Conservation (phyloP, 2,329 filamentous ascomycete species). For the Cladosporium oxysporum region DNA sequence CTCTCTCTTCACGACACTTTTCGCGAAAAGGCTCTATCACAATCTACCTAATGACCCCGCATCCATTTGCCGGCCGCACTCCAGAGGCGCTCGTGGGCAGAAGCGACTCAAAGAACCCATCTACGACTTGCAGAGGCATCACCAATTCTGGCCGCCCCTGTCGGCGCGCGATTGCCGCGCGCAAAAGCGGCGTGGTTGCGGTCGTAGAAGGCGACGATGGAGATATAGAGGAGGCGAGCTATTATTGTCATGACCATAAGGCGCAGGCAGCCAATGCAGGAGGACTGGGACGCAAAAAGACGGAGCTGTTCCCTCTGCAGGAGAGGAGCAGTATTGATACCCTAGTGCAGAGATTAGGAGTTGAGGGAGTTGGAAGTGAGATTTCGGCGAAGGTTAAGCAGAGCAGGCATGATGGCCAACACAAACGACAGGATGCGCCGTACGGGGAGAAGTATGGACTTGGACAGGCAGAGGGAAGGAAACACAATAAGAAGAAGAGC, state of each 20-base stretch:
- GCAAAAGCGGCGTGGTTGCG: conserved; percentile 40
- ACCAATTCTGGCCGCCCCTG: conserved; percentile 82
- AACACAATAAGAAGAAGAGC: conserved; percentile 37
- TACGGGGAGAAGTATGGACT: conserved; percentile 22
- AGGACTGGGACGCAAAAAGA: conserved; percentile 30
- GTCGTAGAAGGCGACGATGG: conserved; percentile 50
- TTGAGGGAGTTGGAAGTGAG: conserved; percentile 23
- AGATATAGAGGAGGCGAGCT: conserved; percentile 57
- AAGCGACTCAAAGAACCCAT: conserved; percentile 80
- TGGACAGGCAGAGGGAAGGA: conserved; percentile 1
- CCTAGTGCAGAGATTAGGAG: conserved; percentile 73
- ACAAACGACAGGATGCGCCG: conserved; percentile 4
- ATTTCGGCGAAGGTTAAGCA: conserved; percentile 5
- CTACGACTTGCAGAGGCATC: conserved; percentile 83
- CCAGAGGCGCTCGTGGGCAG: conserved; percentile 79
- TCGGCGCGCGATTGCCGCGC: conserved; percentile 65
- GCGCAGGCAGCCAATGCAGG: conserved; percentile 66
- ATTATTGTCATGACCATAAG: conserved; percentile 95
- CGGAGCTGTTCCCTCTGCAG: conserved; percentile 56
- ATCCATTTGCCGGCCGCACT: conserved; percentile 63
- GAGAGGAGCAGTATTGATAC: conserved; percentile 82
- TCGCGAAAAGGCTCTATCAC: background rate
- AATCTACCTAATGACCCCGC: background rate
- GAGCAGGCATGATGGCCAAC: background rate
- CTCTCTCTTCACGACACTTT: background rate